A percentile compares a stretch with the other conserved stretches of the same genome.
These are phyloP conservation scores for Aurinia saxatilis DNA, from an alignment of 345 rosid species.

Conservation along the genomic window DNA sequence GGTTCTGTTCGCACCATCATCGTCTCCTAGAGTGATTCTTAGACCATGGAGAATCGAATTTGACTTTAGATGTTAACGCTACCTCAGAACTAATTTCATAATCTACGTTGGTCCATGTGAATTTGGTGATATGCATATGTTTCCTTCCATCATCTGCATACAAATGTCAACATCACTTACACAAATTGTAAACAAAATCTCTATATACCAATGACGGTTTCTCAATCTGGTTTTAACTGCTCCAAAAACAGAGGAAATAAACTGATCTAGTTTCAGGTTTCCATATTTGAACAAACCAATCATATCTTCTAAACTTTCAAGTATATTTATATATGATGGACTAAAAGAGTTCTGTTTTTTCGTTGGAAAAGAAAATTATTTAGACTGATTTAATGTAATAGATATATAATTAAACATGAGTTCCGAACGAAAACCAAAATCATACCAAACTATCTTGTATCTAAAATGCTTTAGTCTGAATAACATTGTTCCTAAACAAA, in stretches of 20 bases:
- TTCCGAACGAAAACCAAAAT: too few species aligned
- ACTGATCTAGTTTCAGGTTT: too few species aligned
- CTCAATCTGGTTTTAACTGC: not conserved
- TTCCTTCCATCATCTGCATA: conserved; percentile 94
- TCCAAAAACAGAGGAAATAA: not conserved
- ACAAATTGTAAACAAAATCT: not conserved
- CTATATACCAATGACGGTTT: not conserved
- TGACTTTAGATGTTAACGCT: conserved; percentile 41
- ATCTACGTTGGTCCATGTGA: conserved; percentile 57
- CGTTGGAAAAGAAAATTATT: too few species aligned
- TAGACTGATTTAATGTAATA: too few species aligned
- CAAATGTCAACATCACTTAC: not conserved
- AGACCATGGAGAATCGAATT: conserved; percentile 60
- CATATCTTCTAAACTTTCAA: too few species aligned
- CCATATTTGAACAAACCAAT: too few species aligned
- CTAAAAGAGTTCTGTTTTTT: too few species aligned
- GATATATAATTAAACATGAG: too few species aligned
- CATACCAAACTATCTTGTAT: too few species aligned
- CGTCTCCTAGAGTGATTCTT: conserved; percentile 59
- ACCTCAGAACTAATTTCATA: conserved; percentile 66
- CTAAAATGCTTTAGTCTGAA: too few species aligned
- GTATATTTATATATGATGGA: too few species aligned
- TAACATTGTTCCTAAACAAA: too few species aligned
- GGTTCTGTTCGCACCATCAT: conserved; percentile 59
- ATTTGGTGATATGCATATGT: conserved; percentile 63